These are phyloP conservation scores for Hippophae tibetana DNA, from an alignment of 306 rosid species.

Conservation along the genomic window DNA sequence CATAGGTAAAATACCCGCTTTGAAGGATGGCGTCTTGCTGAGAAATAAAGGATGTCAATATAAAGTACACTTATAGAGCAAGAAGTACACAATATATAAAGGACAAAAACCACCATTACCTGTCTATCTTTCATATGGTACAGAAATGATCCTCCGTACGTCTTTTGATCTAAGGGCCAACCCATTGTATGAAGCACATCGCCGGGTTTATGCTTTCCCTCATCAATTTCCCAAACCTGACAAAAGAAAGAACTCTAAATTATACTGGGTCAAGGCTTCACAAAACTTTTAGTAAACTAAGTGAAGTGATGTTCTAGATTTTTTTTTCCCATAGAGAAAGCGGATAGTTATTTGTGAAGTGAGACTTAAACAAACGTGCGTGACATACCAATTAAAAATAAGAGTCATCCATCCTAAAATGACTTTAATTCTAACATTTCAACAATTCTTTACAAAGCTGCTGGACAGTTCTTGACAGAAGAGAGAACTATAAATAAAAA, in stretches of 20 bases:
- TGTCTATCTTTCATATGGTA: constrained; percentile 90
- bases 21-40: background rate
- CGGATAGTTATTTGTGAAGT: background rate
- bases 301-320: background rate
- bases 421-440: background rate
- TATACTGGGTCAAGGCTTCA: constrained; percentile 1
- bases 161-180: constrained; percentile 85
- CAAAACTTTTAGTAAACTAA: background rate
- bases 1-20: too few species aligned
- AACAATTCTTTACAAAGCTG: background rate
- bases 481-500: background rate
- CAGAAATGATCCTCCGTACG: constrained; percentile 93
- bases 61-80: background rate
- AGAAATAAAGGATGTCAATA: background rate
- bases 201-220: constrained; percentile 72
- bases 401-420: background rate
- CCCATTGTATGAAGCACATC: constrained; percentile 84
- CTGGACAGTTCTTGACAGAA: background rate
- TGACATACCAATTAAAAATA: background rate
- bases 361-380: background rate
- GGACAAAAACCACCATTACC: constrained; percentile 26
- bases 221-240: constrained; percentile 93
- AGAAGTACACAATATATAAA: background rate
- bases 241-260: background rate
- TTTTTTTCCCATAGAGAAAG: background rate